These are phyloP conservation scores for Ceratocystis destructans DNA, from an alignment of 2,329 filamentous ascomycete genomes.

Conservation along the genomic window DNA sequence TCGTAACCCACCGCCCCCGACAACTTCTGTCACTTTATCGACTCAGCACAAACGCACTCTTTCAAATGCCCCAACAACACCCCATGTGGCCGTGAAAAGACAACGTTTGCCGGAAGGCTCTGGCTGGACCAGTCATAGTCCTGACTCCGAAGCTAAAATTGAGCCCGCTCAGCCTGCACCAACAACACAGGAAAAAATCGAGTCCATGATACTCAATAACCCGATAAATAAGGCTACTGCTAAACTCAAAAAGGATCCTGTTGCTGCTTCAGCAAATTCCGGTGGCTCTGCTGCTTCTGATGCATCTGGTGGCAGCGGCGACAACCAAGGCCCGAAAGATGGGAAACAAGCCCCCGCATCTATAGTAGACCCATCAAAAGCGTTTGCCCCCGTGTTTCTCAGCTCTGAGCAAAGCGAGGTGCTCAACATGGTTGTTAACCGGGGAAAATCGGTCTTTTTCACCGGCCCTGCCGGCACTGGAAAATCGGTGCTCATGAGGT, in stretches of 20 bases:
- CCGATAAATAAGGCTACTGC: neutral
- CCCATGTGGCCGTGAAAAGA: constrained; percentile 11
- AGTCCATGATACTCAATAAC: constrained; percentile 4
- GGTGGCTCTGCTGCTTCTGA: neutral
- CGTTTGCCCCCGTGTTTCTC: constrained; percentile 49
- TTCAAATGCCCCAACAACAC: neutral
- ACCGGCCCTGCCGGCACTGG: constrained; percentile 93
- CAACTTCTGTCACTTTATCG: neutral
- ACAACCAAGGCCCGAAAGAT: neutral
- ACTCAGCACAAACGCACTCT: neutral
- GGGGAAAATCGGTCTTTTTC: constrained; percentile 86
- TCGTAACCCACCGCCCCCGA: neutral
- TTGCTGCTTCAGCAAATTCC: neutral
- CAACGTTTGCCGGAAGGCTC: constrained; percentile 9
- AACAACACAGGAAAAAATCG: constrained; percentile 8
- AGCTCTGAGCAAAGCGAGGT: constrained; percentile 81
- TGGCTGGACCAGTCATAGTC: neutral
- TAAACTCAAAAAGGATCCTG: neutral
- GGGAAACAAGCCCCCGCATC: neutral
- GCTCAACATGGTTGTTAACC: constrained; percentile 64
- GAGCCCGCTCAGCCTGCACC: constrained; percentile 27
- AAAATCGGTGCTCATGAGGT: constrained; percentile 88
- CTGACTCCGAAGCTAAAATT: neutral
- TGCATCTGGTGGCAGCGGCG: neutral
- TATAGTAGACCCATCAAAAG: constrained; percentile 24